phyloP scores from a whole-genome alignment of 352 stramenopile species.

The Elongisporangium undulatum region DNA sequence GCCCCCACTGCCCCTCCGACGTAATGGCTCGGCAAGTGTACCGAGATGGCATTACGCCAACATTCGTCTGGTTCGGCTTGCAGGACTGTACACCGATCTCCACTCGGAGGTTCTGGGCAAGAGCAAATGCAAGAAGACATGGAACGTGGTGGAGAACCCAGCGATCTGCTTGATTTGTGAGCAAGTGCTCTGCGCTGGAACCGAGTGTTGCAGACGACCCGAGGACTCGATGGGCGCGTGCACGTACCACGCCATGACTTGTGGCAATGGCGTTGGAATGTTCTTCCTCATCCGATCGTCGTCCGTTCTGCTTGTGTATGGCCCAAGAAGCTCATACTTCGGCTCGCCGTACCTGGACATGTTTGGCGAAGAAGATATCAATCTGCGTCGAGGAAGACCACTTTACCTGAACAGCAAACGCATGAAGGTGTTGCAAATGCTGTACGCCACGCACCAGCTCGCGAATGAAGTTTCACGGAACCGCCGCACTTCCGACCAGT shows the following conservation, averaged over 20 bases:
- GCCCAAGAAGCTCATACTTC: constrained; percentile 77
- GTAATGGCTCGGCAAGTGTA: constrained; percentile 22
- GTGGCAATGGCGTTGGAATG: constrained; percentile 61
- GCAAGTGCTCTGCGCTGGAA: constrained; percentile 73
- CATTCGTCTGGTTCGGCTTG: constrained; percentile 54
- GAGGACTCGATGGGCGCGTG: constrained; percentile 71
- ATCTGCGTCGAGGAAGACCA: constrained; percentile 67
- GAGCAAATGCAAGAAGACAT: constrained; percentile 71
- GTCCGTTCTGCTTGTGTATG: constrained; percentile 72
- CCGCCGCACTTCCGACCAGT: constrained; percentile 81
- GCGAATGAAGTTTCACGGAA: constrained; percentile 80
- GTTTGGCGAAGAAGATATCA: constrained; percentile 88
- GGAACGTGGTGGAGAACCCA: constrained; percentile 70
- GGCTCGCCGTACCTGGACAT: constrained; percentile 83
- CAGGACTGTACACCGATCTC: constrained; percentile 72
- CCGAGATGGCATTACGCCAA: constrained; percentile 57
- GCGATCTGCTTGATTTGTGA: constrained; percentile 78
- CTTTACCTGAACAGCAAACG: constrained; percentile 72
- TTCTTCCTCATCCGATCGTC: constrained; percentile 84
- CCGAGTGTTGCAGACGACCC: constrained; percentile 69
- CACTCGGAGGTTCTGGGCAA: constrained; percentile 66
- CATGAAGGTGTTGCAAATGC: constrained; percentile 59
- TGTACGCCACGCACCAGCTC: constrained; percentile 78
- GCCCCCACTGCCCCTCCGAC: constrained; percentile 47
- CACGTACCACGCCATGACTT: constrained; percentile 69